A percentile compares a stretch with the other conserved stretches of the same genome.
Evolutionary conservation across 352 stramenopile genomes (phyloP).

Genomic region (Phytophthora sp.): DNA sequence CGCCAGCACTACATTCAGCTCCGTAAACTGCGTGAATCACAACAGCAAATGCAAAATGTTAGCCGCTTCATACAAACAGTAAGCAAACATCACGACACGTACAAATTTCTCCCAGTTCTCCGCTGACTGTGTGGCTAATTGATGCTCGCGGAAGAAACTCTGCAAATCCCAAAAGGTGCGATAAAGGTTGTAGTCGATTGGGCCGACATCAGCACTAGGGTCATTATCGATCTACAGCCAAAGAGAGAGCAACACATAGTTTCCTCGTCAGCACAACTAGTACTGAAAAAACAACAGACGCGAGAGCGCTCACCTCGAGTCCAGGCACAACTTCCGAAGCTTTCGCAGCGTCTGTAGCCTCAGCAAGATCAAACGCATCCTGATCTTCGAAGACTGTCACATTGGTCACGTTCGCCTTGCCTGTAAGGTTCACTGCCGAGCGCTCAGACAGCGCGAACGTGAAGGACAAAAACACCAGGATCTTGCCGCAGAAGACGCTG

Average conservation of each 20-base stretch:
- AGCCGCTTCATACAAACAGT: neutral
- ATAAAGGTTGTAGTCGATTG: slow-evolving; percentile 93
- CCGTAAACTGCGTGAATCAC: slow-evolving; percentile 54
- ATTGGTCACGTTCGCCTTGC: slow-evolving; percentile 84
- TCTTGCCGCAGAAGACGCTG: slow-evolving; percentile 90
- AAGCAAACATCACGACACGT: slow-evolving; percentile 40
- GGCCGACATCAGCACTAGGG: slow-evolving; percentile 43
- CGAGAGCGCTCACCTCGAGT: slow-evolving; percentile 32
- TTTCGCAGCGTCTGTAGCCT: slow-evolving; percentile 54
- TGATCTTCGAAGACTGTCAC: slow-evolving; percentile 83
- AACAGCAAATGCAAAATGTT: slow-evolving; percentile 2
- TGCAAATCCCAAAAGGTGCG: slow-evolving; percentile 92
- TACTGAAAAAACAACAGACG: neutral
- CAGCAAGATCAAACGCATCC: slow-evolving; percentile 71
- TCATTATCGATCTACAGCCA: slow-evolving; percentile 57
- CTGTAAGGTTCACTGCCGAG: slow-evolving; percentile 83
- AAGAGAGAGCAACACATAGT: neutral
- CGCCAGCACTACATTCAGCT: slow-evolving; percentile 78
- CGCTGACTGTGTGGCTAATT: slow-evolving; percentile 61
- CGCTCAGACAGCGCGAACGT: slow-evolving; percentile 86
- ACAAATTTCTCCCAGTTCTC: slow-evolving; percentile 87
- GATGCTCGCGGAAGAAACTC: slow-evolving; percentile 83
- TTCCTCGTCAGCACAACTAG: neutral
- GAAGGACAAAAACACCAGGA: slow-evolving; percentile 88
- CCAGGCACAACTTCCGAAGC: slow-evolving; percentile 25